Conservation (phyloP, 2,329 filamentous ascomycete genomes). For the Dryadomyces quercus-mongolicae region DNA sequence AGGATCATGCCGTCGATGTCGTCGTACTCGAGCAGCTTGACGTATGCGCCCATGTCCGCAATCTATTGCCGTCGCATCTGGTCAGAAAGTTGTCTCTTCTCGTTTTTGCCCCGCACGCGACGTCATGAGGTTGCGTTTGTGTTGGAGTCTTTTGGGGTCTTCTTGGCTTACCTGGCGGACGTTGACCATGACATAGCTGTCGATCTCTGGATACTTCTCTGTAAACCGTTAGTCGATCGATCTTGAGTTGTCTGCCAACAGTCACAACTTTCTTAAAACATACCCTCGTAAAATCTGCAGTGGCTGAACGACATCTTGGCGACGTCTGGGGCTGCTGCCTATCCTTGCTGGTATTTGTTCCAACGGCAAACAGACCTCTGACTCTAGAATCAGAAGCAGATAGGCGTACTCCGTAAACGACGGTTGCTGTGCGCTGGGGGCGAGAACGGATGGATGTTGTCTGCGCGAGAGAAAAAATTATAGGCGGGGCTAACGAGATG, state of each 20-base stretch:
- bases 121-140: neutral
- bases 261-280: too few relatives aligned
- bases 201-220: slow-evolving; percentile 80
- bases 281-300: slow-evolving; percentile 25
- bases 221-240: slow-evolving; percentile 14
- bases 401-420: neutral
- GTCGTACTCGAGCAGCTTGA: slow-evolving; percentile 98
- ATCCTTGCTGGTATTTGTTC: neutral
- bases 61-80: slow-evolving; percentile 46
- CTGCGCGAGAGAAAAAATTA: neutral
- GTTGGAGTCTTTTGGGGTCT: too few relatives aligned
- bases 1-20: slow-evolving; percentile 99
- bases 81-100: neutral
- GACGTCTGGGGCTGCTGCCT: slow-evolving; percentile 10
- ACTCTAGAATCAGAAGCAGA: too few relatives aligned
- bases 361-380: neutral
- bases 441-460: neutral
- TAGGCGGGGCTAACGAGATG: slow-evolving; percentile 1
- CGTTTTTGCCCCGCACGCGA: neutral
- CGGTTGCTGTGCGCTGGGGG: neutral
- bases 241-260: too few relatives aligned
- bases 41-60: slow-evolving; percentile 99
- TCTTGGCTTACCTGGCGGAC: slow-evolving; percentile 64
- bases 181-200: slow-evolving; percentile 99
- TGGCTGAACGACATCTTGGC: slow-evolving; percentile 26